phyloP scores from a whole-genome alignment of 768 basidiomycete genomes.

The Pulveroboletus frians region DNA sequence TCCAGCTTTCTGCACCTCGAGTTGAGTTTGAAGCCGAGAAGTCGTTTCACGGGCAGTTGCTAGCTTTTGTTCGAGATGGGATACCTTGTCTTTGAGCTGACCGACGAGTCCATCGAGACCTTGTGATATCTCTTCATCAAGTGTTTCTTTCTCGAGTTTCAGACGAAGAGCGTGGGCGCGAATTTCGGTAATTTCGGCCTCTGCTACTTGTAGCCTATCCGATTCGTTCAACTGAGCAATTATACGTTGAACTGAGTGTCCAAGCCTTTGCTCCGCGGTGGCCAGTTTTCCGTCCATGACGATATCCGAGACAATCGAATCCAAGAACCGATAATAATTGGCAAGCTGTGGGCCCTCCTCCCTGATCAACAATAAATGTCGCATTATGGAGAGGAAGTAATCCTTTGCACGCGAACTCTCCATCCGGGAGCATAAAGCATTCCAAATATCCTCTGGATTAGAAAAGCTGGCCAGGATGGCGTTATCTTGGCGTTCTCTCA shows the following conservation, averaged over 20 bases:
- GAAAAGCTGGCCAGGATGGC: constrained; percentile 70
- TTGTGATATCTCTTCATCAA: constrained; percentile 77
- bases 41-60: constrained; percentile 74
- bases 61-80: constrained; percentile 72
- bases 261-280: constrained; percentile 80
- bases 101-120: constrained; percentile 84
- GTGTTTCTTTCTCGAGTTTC: constrained; percentile 73
- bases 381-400: constrained; percentile 90
- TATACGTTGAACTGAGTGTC: constrained; percentile 83
- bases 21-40: constrained; percentile 66
- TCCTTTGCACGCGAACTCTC: constrained; percentile 73
- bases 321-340: constrained; percentile 88
- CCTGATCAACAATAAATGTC: constrained; percentile 85
- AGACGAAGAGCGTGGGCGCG: constrained; percentile 59
- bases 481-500: constrained; percentile 72
- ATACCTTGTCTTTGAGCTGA: constrained; percentile 65
- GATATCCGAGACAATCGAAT: constrained; percentile 83
- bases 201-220: constrained; percentile 72
- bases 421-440: constrained; percentile 72
- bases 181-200: constrained; percentile 70
- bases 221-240: constrained; percentile 88
- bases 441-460: constrained; percentile 83
- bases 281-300: constrained; percentile 88
- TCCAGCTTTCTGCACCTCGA: constrained; percentile 68
- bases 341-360: constrained; percentile 81